phyloP scores from a whole-genome alignment of 495 filamentous ascomycete genomes.

The Trypethelium eluteriae region DNA sequence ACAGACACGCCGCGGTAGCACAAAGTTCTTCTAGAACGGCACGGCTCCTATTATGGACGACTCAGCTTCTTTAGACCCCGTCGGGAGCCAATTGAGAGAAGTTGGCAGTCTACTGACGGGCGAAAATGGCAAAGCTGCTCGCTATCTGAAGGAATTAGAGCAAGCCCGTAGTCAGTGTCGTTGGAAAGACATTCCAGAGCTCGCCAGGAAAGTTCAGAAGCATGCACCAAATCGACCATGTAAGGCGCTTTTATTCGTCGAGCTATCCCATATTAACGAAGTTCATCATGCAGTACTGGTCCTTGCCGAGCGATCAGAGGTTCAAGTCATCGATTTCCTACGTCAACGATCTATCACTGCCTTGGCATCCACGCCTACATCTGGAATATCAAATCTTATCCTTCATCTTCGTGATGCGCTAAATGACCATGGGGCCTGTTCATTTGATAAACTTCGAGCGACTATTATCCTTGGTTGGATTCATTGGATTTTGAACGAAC shows the following conservation, averaged over 20 bases:
- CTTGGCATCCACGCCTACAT: constrained; percentile 37
- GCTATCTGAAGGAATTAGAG: constrained; percentile 74
- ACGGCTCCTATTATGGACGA: neutral
- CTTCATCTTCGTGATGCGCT: constrained; percentile 56
- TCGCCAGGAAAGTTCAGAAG: constrained; percentile 84
- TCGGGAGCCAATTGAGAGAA: neutral
- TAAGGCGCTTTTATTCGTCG: constrained; percentile 39
- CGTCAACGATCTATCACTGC: constrained; percentile 35
- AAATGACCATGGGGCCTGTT: constrained; percentile 48
- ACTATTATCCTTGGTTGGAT: constrained; percentile 76
- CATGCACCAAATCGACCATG: constrained; percentile 83
- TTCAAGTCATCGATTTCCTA: constrained; percentile 49
- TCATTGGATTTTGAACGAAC: constrained; percentile 66
- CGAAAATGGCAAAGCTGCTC: constrained; percentile 53
- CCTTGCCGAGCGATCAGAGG: constrained; percentile 66
- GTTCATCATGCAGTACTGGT: constrained; percentile 53
- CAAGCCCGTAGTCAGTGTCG: constrained; percentile 76
- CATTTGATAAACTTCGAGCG: constrained; percentile 70
- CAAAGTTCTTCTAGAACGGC: neutral
- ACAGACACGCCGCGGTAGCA: neutral
- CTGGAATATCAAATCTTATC: constrained; percentile 55
- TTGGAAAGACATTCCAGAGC: constrained; percentile 85
- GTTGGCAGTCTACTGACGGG: neutral
- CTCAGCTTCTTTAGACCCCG: neutral
- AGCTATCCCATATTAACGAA: neutral